phyloP scores from a whole-genome alignment of 306 rosid genomes.

The Fragaria ananassa region DNA sequence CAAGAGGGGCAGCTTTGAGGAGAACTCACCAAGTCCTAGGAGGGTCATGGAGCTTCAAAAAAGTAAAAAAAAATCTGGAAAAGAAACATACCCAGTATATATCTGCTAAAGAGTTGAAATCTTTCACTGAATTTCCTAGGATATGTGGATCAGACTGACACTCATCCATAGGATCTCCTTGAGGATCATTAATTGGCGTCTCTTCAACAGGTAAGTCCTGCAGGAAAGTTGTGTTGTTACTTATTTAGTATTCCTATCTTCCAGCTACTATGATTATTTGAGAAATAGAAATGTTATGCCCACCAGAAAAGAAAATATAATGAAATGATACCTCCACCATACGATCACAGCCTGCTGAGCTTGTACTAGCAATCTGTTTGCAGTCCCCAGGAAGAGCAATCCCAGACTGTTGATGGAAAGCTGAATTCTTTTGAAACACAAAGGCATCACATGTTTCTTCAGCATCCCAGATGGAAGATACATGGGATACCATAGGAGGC shows the following conservation, averaged over 20 bases:
- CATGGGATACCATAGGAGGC: conserved; percentile 50
- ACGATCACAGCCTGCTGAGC: conserved; percentile 34
- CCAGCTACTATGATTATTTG: not conserved
- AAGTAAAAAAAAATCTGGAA: conserved; percentile 8
- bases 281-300: not conserved
- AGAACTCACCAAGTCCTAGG: conserved; percentile 13
- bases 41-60: conserved; percentile 14
- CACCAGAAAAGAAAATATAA: not conserved
- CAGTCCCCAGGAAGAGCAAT: conserved; percentile 33
- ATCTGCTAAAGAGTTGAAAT: conserved; percentile 52
- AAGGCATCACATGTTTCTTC: conserved; percentile 96
- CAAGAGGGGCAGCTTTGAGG: conserved; percentile 3
- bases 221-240: conserved; percentile 19
- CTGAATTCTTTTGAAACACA: conserved; percentile 54
- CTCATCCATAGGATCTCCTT: conserved; percentile 48
- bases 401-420: conserved; percentile 33
- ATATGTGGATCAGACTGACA: conserved; percentile 44
- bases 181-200: conserved; percentile 47
- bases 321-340: conserved; percentile 56
- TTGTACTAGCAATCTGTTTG: conserved; percentile 39
- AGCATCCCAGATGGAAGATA: conserved; percentile 93
- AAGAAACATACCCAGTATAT: conserved; percentile 73
- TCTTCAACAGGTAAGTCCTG: conserved; percentile 55
- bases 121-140: conserved; percentile 48
- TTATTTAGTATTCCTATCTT: conserved; percentile 5